Evolutionary conservation across 129 eudicot species (phyloP).

Genomic region (Flaveria robusta): DNA sequence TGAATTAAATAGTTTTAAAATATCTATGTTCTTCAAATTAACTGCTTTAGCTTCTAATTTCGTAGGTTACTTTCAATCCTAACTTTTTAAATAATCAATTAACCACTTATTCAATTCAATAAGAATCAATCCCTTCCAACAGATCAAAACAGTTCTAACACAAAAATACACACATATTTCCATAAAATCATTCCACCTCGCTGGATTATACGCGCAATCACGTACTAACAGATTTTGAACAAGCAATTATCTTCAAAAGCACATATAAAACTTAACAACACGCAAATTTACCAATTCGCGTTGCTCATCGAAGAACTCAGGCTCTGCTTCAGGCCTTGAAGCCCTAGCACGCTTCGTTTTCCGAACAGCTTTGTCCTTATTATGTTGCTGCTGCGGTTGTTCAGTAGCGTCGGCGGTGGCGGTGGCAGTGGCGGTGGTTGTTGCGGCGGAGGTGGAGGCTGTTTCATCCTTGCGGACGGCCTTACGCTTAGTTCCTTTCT

Average conservation of each 20-base stretch:
- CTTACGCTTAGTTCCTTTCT: constrained; percentile 75
- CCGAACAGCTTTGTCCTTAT: constrained; percentile 28
- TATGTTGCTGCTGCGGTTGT: constrained; percentile 25
- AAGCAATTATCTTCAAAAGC: neutral
- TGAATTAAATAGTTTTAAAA: neutral
- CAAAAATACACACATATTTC: neutral
- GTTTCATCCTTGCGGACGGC: constrained; percentile 39
- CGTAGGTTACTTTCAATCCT: neutral
- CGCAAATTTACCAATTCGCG: constrained; percentile 67
- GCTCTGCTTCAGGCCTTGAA: constrained; percentile 54
- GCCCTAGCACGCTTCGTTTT: constrained; percentile 47
- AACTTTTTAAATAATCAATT: neutral
- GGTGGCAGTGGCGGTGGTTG: constrained; percentile 20
- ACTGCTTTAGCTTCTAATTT: neutral
- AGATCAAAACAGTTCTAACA: neutral
- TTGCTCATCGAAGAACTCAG: constrained; percentile 76
- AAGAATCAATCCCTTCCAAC: neutral
- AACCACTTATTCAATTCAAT: neutral
- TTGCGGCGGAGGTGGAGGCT: constrained; percentile 13
- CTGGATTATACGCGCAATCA: neutral
- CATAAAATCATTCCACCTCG: neutral
- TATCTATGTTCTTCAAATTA: neutral
- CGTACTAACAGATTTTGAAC: neutral
- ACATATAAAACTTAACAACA: neutral
- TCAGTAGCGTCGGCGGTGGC: constrained; percentile 10